Conservation (phyloP, 2,329 filamentous ascomycete genomes). For the Pezicula neosporulosa region DNA sequence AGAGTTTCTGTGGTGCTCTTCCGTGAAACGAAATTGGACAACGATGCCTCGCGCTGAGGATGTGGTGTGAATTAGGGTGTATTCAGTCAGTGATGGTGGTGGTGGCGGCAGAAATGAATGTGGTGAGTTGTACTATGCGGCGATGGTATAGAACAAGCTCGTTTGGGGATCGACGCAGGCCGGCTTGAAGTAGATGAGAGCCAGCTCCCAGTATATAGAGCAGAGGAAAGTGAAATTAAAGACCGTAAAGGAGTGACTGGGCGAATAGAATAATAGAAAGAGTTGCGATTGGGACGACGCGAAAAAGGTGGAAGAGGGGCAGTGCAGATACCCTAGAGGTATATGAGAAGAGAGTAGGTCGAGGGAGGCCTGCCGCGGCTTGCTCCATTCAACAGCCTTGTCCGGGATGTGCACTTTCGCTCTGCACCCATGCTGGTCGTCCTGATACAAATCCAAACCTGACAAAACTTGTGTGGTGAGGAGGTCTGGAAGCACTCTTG, state of each 20-base stretch:
- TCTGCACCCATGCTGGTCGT: conserved; percentile 22
- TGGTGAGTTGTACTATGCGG: conserved; percentile 38
- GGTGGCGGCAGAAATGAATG: conserved; percentile 31
- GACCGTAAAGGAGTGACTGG: conserved; percentile 49
- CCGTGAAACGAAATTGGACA: conserved; percentile 32
- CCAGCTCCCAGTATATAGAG: conserved; percentile 53
- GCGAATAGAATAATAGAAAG: conserved; percentile 35
- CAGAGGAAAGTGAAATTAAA: conserved; percentile 39
- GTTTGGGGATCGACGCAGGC: conserved; percentile 33
- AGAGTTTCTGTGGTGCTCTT: conserved; percentile 30
- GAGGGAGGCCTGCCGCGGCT: conserved; percentile 31
- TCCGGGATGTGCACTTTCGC: conserved; percentile 13
- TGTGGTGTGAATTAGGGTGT: conserved; percentile 31
- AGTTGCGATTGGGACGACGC: conserved; percentile 42
- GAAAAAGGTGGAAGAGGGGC: conserved; percentile 40
- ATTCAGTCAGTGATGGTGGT: conserved; percentile 11
- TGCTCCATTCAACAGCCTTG: conserved; percentile 23
- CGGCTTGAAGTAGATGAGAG: conserved; percentile 45
- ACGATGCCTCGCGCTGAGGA: conserved; percentile 37
- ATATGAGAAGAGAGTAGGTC: conserved; percentile 45
- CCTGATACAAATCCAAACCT: conserved; percentile 29
- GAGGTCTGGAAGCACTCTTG: conserved; percentile 23
- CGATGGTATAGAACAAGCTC: conserved; percentile 36
- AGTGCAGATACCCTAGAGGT: conserved; percentile 45
- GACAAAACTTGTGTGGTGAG: conserved; percentile 22